Conservation (phyloP, 352 stramenopile species). For the Phytophthora macrochlamydospora region DNA sequence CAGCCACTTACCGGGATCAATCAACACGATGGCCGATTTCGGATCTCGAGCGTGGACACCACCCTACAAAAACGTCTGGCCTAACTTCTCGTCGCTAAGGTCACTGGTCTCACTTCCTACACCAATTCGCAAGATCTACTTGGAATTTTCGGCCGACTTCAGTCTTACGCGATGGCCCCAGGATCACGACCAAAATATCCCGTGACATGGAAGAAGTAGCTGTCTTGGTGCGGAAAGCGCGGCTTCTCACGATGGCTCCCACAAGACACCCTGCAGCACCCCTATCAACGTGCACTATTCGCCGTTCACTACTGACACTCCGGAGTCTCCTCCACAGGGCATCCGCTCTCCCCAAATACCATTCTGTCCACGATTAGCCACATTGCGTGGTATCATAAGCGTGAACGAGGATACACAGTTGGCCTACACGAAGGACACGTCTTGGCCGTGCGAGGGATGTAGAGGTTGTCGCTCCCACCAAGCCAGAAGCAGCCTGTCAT, state of each 20-base stretch:
- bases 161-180: slow-evolving; percentile 2
- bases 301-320: not conserved
- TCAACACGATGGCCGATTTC: not conserved
- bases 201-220: not conserved
- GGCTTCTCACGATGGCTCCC: too few species aligned
- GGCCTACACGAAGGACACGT: slow-evolving; percentile 9
- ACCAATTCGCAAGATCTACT: slow-evolving; percentile 10
- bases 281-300: not conserved
- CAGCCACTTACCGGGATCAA: not conserved
- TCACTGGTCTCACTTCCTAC: slow-evolving; percentile 2
- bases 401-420: slow-evolving; percentile 7
- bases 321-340: not conserved
- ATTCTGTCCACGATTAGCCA: slow-evolving; percentile 26
- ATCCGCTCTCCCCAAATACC: not conserved
- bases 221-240: not conserved
- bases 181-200: not conserved
- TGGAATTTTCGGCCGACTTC: slow-evolving; percentile 8
- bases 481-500: slow-evolving; percentile 9
- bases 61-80: not conserved
- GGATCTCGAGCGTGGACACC: slow-evolving; percentile 2
- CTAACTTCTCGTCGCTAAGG: slow-evolving; percentile 18
- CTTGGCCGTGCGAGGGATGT: slow-evolving; percentile 19
- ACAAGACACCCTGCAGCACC: not conserved
- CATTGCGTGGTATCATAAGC: slow-evolving; percentile 23
- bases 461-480: slow-evolving; percentile 5